A percentile compares a stretch with the other conserved stretches of the same genome.
phyloP scores from a whole-genome alignment of 352 stramenopile species.

The Vaucheria bursata region DNA sequence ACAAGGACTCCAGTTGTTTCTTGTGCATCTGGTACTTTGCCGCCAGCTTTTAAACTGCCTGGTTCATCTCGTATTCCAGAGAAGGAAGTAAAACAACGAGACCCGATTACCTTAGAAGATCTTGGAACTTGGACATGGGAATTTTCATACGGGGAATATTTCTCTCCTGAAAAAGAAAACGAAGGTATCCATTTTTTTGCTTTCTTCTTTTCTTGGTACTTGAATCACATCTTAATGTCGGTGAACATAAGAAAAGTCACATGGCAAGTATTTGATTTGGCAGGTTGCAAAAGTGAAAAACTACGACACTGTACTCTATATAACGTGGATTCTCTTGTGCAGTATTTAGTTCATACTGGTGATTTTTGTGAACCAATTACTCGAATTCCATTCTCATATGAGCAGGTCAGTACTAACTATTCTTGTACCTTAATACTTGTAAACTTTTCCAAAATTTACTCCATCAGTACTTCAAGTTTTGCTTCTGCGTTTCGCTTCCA shows the following conservation, averaged over 20 bases:
- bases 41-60: too few relatives aligned
- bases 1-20: too few relatives aligned
- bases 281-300: conserved; percentile 19
- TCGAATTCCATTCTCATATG: conserved; percentile 27
- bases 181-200: conserved; percentile 4
- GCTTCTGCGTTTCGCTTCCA: too few relatives aligned
- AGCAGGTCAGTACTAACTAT: conserved; percentile 22
- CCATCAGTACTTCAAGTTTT: too few relatives aligned
- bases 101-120: conserved; percentile 10
- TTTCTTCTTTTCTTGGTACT: background rate
- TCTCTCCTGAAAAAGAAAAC: background rate
- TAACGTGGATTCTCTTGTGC: conserved; percentile 43
- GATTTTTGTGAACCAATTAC: conserved; percentile 43
- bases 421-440: too few relatives aligned
- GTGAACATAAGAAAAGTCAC: background rate
- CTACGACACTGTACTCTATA: conserved; percentile 26
- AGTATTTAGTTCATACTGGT: conserved; percentile 42
- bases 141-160: background rate
- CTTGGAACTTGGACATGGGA: background rate
- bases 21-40: too few relatives aligned
- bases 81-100: too few relatives aligned
- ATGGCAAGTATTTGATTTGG: background rate
- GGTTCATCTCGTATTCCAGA: too few relatives aligned
- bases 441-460: too few relatives aligned
- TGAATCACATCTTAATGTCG: background rate